phyloP scores from a whole-genome alignment of 164 flowering plant genomes.

The Sedum album region DNA sequence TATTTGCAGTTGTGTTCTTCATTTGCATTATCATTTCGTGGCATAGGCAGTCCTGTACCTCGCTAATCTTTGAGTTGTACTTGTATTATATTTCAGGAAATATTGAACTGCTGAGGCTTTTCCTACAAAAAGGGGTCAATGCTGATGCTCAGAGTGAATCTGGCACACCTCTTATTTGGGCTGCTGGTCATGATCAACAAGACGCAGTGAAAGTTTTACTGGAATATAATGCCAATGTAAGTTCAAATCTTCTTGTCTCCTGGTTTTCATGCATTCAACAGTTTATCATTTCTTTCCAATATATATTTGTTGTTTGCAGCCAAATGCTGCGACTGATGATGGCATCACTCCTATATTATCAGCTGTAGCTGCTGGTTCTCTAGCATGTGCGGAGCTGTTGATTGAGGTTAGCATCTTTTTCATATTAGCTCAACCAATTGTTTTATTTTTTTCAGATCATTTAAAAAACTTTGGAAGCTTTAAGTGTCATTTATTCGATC shows the following conservation, averaged over 20 bases:
- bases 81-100: constrained; percentile 37
- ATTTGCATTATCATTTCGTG: background rate
- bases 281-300: background rate
- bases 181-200: constrained; percentile 81
- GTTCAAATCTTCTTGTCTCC: background rate
- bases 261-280: background rate
- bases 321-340: constrained; percentile 89
- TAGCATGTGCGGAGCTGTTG: constrained; percentile 66
- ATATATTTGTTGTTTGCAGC: constrained; percentile 43
- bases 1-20: background rate
- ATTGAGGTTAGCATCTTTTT: constrained; percentile 45
- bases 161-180: constrained; percentile 89
- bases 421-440: background rate
- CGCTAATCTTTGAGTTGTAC: constrained; percentile 8
- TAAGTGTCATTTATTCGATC: background rate
- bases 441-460: background rate
- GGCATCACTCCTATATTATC: constrained; percentile 70
- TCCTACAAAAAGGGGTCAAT: constrained; percentile 55
- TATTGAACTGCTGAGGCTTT: constrained; percentile 45
- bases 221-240: constrained; percentile 74
- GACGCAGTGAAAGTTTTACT: constrained; percentile 69
- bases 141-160: constrained; percentile 82
- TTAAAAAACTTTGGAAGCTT: background rate
- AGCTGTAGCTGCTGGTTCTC: constrained; percentile 82
- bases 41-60: constrained; percentile 1